Evolutionary conservation across 2,329 filamentous ascomycete genomes (phyloP), one percentile per base, ranked within the genome.

Genomic region (Stagonosporopsis vannaccii): DNA sequence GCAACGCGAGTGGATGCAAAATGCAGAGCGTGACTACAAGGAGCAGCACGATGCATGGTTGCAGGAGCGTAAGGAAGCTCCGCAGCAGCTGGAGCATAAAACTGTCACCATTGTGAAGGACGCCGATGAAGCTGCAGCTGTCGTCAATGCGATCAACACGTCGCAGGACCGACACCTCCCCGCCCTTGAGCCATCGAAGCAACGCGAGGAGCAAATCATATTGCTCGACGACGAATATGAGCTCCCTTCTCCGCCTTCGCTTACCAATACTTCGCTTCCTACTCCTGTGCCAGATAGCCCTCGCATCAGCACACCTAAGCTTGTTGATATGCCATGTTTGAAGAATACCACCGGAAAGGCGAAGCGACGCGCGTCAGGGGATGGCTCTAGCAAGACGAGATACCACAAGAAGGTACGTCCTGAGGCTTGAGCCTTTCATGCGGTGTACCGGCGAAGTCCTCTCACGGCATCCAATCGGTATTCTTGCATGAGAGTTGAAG

Each of bases 241-340:
- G 8, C 12, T 50, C 15, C 30, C 42, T 3, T 72, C 69, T 2
- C 65, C 67, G 13, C 69, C 70, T 40, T 52, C 67, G 1, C 53
- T 72, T 9, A 72, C 69, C 1, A 66, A 73, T 33, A 67, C 67
- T 2, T 69, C 63, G 6, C 52, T 70, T 3, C 51, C 63, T 1
- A 70, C 70, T 1, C 68, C 68, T 3, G 68, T 60, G 4, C 49
- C 63, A 4, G 59, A 32, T 12, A 62, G 54, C 6, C 70, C 69
- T 15, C 59, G 69, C 7, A 51, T 68, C 25, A 58, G 59, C 37
- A 72, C 70, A 1, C 71, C 71, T 0, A 61, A 62, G 42, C 32
- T 25, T 19, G 28, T 42, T 2, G 58, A 59, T 36, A 36, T 49
- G 11, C 39, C 25, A 6, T 22, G 30, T 11, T n/a, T 37, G 5